Evolutionary conservation across 805 yeast genomes (phyloP).

Genomic region (Candida morakotiae): DNA sequence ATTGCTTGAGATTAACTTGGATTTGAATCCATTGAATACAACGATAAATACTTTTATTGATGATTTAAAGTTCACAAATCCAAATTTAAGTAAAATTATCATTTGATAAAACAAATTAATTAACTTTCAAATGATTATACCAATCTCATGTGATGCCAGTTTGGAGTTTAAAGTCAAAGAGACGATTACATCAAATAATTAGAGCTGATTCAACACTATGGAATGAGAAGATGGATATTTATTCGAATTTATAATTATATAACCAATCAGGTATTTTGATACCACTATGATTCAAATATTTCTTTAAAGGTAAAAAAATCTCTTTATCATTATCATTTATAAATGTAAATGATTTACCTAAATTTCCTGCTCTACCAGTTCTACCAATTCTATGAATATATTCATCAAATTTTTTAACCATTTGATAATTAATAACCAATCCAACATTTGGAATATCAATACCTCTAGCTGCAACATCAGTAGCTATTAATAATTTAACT

Average conservation of each 20-base stretch:
- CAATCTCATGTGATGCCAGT: no score
- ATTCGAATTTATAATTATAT: constrained; percentile 8
- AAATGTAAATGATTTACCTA: constrained; percentile 74
- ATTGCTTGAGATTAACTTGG: background rate
- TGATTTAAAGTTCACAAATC: background rate
- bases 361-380: constrained; percentile 91
- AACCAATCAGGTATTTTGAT: constrained; percentile 17
- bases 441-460: constrained; percentile 85
- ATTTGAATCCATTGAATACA: background rate
- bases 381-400: constrained; percentile 93
- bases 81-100: constrained; percentile 6
- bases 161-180: no score
- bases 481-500: constrained; percentile 72
- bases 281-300: constrained; percentile 39
- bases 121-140: no score
- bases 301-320: constrained; percentile 47
- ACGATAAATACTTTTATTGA: no score
- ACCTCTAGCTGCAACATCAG: constrained; percentile 42
- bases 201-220: no score
- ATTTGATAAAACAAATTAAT: no score
- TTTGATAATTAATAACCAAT: constrained; percentile 80
- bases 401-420: constrained; percentile 73
- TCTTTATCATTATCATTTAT: constrained; percentile 49
- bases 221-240: no score
- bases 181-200: no score